Base-by-base conservation (phyloP, 768 basidiomycete genomes). In the Lentinula edodes region DNA sequence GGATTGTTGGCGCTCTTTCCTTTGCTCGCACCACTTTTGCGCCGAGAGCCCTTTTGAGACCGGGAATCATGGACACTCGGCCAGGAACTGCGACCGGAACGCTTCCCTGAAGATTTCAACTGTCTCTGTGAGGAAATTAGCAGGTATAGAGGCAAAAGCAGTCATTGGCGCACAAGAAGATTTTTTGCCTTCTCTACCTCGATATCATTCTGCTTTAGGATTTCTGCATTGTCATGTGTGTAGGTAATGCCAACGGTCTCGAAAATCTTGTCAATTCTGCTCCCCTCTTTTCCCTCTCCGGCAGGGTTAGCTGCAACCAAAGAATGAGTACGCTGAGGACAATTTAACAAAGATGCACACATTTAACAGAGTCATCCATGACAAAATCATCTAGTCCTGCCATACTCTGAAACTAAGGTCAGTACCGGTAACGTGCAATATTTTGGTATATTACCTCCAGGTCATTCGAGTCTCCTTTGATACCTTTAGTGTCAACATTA, bases 221-320 rank as follows among this genome's bases (percentile, higher is more conserved):
- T 76, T 18, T 87, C 82, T 58, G 90, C 87, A 63, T 93, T 93
- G 23, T 81, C 79, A 67, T 93, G 91, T 36, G 82, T 88, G 64
- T 93, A 93, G 55, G 78, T 80, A 4, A 90, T 83, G 2, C 89
- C 89, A 32, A 84, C 78, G 7, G 78, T 77, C 60, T 77, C 80
- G 16, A 92, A 75, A 0, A 83, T 82, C 65, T 76, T 81, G 62
- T 84, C 78, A 20, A 78, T 82, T 20, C 74, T 77, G 57, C 83
- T 78, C 61, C 83, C 78, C 20, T 78, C 76, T 52, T 83, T 77
- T 60, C 83, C 75, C 58, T 81, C 77, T 16, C 67, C 69, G 12
- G 68, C 62, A 61, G 76, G 66, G 32, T 80, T 74, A 42, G 76
- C 73, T 28, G 78, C 82, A 80, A 54, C 12, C 52, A 60, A 34